These are phyloP conservation scores for Scedosporium dehoogii DNA, from an alignment of 2,329 filamentous ascomycete genomes.

Conservation along the genomic window DNA sequence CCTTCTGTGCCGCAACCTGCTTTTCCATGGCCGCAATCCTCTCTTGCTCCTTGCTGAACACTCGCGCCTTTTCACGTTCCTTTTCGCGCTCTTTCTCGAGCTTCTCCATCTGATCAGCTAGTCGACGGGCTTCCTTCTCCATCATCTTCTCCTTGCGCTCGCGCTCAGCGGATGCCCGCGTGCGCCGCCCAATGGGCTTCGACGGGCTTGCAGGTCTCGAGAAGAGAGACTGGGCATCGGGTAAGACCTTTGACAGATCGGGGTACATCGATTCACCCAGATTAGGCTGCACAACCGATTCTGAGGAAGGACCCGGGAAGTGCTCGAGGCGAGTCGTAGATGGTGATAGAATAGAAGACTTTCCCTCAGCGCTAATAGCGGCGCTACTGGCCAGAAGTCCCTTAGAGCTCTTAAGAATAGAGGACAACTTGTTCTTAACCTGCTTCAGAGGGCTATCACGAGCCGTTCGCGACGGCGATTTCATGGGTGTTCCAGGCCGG, in stretches of 20 bases:
- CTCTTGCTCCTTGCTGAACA: constrained; percentile 49
- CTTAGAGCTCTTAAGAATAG: constrained; percentile 79
- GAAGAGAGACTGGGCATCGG: constrained; percentile 10
- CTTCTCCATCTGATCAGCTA: constrained; percentile 50
- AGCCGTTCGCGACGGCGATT: constrained; percentile 45
- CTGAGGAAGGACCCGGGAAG: constrained; percentile 35
- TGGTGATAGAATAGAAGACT: constrained; percentile 46
- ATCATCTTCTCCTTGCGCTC: constrained; percentile 56
- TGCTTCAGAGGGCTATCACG: constrained; percentile 78
- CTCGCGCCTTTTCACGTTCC: constrained; percentile 57
- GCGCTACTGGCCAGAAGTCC: constrained; percentile 74
- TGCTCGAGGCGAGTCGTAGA: constrained; percentile 35
- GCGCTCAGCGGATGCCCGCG: constrained; percentile 49
- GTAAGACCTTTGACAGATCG: constrained; percentile 29
- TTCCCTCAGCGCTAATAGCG: constrained; percentile 52
- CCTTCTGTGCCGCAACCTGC: constrained; percentile 41
- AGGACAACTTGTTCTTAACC: constrained; percentile 86
- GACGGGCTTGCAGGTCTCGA: constrained; percentile 29
- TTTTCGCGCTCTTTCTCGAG: constrained; percentile 60
- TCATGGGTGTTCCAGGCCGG: constrained; percentile 37
- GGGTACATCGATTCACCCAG: constrained; percentile 32
- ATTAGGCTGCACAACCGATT: constrained; percentile 28
- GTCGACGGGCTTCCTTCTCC: constrained; percentile 53
- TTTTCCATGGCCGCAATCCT: constrained; percentile 42
- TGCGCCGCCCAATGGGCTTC: constrained; percentile 33